Base-by-base conservation (phyloP, 306 rosid species). In the Benincasa hispida region DNA sequence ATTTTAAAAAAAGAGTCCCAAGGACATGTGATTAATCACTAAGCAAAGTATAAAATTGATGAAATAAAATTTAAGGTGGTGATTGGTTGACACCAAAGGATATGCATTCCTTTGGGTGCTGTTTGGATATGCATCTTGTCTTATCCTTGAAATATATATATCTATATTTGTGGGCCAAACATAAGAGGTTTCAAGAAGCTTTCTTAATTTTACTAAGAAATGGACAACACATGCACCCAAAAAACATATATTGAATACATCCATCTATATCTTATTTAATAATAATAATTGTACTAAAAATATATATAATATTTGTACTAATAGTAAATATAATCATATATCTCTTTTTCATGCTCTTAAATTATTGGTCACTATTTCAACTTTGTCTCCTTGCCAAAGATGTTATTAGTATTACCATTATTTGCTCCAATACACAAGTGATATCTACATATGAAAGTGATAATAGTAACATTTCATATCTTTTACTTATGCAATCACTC, bases 161-260 rank as follows among this genome's bases (percentile, higher is more conserved):
- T 70, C 1, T 47, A 7, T 12, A 15, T 24, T 1, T 45, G 56
- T 47, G 76, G 74, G 76, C 76, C 76, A 70, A 47, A 25, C 76
- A 70, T 47, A 25, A 47, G 76, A 70, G 58, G 76, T 27, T 70
- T 70, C 76, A 70, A 45, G 76, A 70, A 70, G 58, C 39, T 47
- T 70, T 70, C 39, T 47, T 45, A 22, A 42, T 24, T n/a, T 69
- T 12, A 69, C 35, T 41, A 69, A 2, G 56, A 69, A 41, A 22
- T 3, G 12, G 75, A 42, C 57, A 69, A 24, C 37, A 11, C 25
- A 41, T 6, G 28, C 28, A n/a, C 54, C 74, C 24, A 35, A n/a
- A 34, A 67, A 37, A 10, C n/a, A 10, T n/a, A 65, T 11, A 34
- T 34, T 61, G 19, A 65, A 65, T 65, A 10, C 32, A 3, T 39